Percentiles rank a stretch among this genome's conserved stretches.
Evolutionary conservation across 805 yeast genomes (phyloP).

Genomic region (Ogataea wickerhamii): DNA sequence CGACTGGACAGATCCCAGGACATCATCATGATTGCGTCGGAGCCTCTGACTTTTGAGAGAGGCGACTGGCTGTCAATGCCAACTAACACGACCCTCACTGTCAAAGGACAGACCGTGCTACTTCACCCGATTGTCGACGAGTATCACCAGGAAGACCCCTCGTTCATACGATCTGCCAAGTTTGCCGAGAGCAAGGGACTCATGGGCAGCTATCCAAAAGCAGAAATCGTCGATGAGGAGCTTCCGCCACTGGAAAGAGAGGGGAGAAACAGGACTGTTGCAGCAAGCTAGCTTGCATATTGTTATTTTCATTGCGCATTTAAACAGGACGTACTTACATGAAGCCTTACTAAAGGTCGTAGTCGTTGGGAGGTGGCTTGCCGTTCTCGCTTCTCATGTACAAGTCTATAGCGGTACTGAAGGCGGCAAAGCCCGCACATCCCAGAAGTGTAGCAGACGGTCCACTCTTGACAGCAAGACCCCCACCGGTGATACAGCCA

Average conservation of each 20-base stretch:
- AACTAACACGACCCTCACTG: conserved; percentile 80
- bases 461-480: conserved; percentile 86
- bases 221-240: conserved; percentile 44
- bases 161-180: conserved; percentile 65
- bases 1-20: conserved; percentile 88
- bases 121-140: conserved; percentile 91
- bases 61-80: conserved; percentile 98
- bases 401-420: conserved; percentile 82
- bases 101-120: conserved; percentile 80
- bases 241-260: conserved; percentile 81
- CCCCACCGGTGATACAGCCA: conserved; percentile 97
- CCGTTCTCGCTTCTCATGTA: conserved; percentile 82
- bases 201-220: conserved; percentile 83
- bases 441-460: conserved; percentile 90
- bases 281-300: background rate
- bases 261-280: conserved; percentile 39
- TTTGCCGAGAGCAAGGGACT: conserved; percentile 90
- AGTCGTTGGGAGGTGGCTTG: conserved; percentile 84
- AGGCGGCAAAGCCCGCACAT: conserved; percentile 97
- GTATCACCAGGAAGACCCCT: conserved; percentile 71
- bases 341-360: conserved; percentile 53
- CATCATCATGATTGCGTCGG: conserved; percentile 92
- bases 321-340: no score
- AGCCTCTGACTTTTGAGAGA: conserved; percentile 93
- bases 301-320: background rate